Base-by-base conservation (phyloP, 768 basidiomycete species). In the Termitomyces sp. region DNA sequence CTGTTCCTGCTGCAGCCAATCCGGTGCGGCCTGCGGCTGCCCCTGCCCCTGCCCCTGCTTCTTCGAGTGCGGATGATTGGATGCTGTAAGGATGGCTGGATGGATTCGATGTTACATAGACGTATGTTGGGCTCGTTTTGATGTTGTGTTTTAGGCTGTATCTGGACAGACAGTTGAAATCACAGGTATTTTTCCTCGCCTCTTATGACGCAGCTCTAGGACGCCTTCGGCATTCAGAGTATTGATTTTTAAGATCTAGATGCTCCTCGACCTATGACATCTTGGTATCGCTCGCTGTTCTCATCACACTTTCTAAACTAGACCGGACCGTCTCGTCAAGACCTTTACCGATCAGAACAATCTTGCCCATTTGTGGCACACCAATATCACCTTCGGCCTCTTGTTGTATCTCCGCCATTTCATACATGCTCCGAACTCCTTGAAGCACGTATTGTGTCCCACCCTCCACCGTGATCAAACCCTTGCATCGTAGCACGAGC, bases 351-450 rank as follows among this genome's bases (percentile, higher is more conserved):
- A 96, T 95, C 59, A 96, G 79, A 2, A 95, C 91, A 26, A 96
- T 68, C 73, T 95, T 96, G 28, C 93, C 93, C 16, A 72, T 72
- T 50, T 84, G 82, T 0, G 83, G 83, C 38, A 86, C 68, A 1
- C 82, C 85, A 28, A 84, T 56, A 8, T 70, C 74, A 58, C 69
- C 70, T 44, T 68, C 72, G n/a, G 66, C 67, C 51, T 74, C 75
- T 47, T 84, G 67, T 55, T 75, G 76, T 43, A 86, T 74, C 52
- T 77, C 72, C 0, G 71, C 68, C 14, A 95, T 81, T 65, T 99
- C 96, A 69, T 95, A 99, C 71, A 98, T 80, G 64, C 77, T 92
- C 63, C 92, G 78, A 13, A 99, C 97, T 2, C 95, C 97, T 69
- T 99, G 97, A 48, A 99, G 73, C 55, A 98, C 83, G 64, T 86